phyloP scores from a whole-genome alignment of 495 filamentous ascomycete genomes.

The Neurospora hispaniola region DNA sequence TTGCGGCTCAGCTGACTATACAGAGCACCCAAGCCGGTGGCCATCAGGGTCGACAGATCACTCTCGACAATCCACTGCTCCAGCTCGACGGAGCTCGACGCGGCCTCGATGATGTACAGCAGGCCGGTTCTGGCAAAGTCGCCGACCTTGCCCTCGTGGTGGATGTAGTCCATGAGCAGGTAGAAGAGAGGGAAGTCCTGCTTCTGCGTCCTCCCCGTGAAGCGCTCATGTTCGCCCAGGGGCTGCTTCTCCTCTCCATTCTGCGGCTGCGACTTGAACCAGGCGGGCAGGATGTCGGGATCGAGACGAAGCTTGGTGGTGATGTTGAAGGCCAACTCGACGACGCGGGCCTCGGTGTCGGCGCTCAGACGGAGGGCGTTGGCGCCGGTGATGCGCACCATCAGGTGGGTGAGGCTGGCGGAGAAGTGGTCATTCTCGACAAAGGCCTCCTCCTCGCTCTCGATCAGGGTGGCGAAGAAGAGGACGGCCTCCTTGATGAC shows the following conservation, averaged over 20 bases:
- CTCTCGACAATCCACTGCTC: slow-evolving; percentile 97
- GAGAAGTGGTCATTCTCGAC: slow-evolving; percentile 78
- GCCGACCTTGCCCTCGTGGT: slow-evolving; percentile 82
- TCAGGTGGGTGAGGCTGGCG: slow-evolving; percentile 67
- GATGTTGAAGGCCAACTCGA: slow-evolving; percentile 87
- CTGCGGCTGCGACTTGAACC: slow-evolving; percentile 58
- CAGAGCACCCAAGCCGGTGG: slow-evolving; percentile 83
- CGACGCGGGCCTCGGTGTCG: slow-evolving; percentile 72
- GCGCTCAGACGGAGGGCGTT: slow-evolving; percentile 49
- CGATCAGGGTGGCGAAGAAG: slow-evolving; percentile 81
- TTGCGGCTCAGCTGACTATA: slow-evolving; percentile 91
- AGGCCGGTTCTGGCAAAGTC: slow-evolving; percentile 96
- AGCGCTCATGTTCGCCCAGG: slow-evolving; percentile 45
- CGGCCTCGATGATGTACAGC: slow-evolving; percentile 90
- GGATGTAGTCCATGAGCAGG: slow-evolving; percentile 87
- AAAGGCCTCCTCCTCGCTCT: slow-evolving; percentile 92
- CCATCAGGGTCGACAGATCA: slow-evolving; percentile 94
- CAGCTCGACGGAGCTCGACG: slow-evolving; percentile 65
- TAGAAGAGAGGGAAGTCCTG: slow-evolving; percentile 96
- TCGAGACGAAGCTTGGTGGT: slow-evolving; percentile 88
- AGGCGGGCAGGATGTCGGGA: slow-evolving; percentile 71
- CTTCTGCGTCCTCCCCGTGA: slow-evolving; percentile 77
- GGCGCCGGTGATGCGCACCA: slow-evolving; percentile 53
- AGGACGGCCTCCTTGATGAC: slow-evolving; percentile 72
- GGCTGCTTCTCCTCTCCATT: slow-evolving; percentile 34